Evolutionary conservation across 2,329 filamentous ascomycete species (phyloP), one percentile per base, ranked within the genome.

Genomic region (Neopestalotiopsis clavispora): DNA sequence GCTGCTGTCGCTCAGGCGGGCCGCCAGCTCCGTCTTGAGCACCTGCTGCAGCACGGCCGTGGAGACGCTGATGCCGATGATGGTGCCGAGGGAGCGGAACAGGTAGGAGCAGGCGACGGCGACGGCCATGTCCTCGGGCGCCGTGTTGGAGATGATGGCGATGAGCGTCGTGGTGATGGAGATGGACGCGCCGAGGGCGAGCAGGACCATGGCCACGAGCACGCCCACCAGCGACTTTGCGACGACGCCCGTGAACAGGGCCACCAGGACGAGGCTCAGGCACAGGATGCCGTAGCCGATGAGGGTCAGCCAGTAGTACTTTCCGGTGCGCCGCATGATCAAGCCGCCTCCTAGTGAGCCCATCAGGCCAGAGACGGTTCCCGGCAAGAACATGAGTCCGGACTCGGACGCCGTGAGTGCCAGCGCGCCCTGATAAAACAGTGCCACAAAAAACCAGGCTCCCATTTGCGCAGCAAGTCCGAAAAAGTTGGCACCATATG

Each of bases 71-170:
- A 94, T 84, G 12, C 92, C 93, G 68, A 94, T 83, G 6, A 91
- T 91, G n/a, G 93, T 85, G n/a, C 92, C 93, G 0, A 95, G 84
- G 1, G 91, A 91, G 52, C 93, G 90, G 84, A 95, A 95, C 30
- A 95, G 87, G 79, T 95, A 95, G 23, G 90, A 92, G 78, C 92
- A 94, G 7, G 93, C 93, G 17, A 93, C 92, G 4, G 90, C 91
- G 1, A 95, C 87, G 1, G 93, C 92, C 70, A 92, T 90, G 72
- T 95, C 92, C 58, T 89, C 84, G 3, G 84, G 83, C 1, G 87
- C 81, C 0, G 91, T 87, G 75, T 94, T 94, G 40, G 92, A 90
- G 71, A 95, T 89, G 49, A 94, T 83, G 1, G 86, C 91, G 61
- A 94, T 90, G 42, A 95, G 85, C 0, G 91, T 90, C 0, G 90